Evolutionary conservation across 164 flowering plant species (phyloP), one percentile per base, ranked within the genome.

Genomic region (Litsea cubeba): DNA sequence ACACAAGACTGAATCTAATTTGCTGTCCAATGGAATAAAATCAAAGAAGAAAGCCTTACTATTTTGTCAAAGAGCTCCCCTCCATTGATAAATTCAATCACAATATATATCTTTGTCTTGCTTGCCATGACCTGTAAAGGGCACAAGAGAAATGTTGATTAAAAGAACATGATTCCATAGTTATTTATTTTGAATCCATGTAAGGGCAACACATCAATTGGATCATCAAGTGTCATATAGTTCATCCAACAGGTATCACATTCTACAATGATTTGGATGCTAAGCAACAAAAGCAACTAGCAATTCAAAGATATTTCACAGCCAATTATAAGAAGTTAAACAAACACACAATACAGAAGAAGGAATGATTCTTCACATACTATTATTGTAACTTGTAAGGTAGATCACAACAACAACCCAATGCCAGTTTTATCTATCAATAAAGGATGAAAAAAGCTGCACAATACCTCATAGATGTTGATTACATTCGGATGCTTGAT

Each of bases 401-500:
- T 24, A 63, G 17, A 63, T 63, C 5, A 63, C 66, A 66, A 63
- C 66, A 66, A 63, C 66, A 66, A 66, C 32, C 69, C 49, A 20
- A 17, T 66, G 69, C 46, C 17, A 15, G 20, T 30, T 30, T n/a
- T 1, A 66, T 8, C 35, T 4, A 30, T 30, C 51, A 58, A 30
- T 30, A 30, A 71, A 51, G 63, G 40, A 12, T n/a, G 65, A 26
- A 30, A 28, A 30, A 60, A 26, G 17, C 30, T 40, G 4, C 49
- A 30, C 12, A 23, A 26, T 73, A 91, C 95, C 93, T 89, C 95
- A 64, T 72, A 76, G 24, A 89, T 78, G 71, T 84, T 60, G 24
- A 87, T 72, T 20, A 89, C 96, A 78, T 91, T 89, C 32, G 96
- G 96, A 79, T 91, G 93, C 67, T 85, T 88, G 77, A 89, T 84